These are phyloP conservation scores for Paratinospora sagittata DNA, from an alignment of 164 flowering plant genomes.

Conservation along the genomic window DNA sequence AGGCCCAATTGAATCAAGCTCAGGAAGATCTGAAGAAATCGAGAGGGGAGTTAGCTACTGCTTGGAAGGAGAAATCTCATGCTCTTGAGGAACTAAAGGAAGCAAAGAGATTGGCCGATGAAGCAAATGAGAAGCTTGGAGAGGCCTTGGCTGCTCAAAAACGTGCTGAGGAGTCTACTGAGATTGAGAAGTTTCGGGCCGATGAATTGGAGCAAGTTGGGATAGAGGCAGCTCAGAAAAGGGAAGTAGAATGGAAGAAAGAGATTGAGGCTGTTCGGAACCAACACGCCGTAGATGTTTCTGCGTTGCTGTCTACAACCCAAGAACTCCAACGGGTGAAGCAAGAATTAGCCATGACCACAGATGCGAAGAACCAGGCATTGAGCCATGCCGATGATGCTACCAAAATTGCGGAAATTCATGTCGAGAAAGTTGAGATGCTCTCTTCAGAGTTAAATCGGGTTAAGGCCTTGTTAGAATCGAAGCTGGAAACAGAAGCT, in stretches of 20 bases:
- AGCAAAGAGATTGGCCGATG: constrained; percentile 59
- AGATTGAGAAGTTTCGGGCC: constrained; percentile 89
- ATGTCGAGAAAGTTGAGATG: constrained; percentile 63
- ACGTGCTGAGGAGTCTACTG: constrained; percentile 74
- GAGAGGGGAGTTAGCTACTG: constrained; percentile 48
- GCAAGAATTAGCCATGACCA: constrained; percentile 65
- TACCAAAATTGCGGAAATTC: constrained; percentile 76
- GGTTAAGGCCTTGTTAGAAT: constrained; percentile 61
- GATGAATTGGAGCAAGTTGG: constrained; percentile 80
- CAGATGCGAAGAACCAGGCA: constrained; percentile 77
- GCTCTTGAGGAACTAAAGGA: constrained; percentile 67
- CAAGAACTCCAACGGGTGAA: constrained; percentile 64
- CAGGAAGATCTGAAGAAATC: constrained; percentile 83
- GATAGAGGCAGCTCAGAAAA: constrained; percentile 70
- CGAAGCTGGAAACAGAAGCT: constrained; percentile 44
- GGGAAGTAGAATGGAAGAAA: constrained; percentile 71
- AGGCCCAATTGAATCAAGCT: constrained; percentile 47
- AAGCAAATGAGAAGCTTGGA: constrained; percentile 68
- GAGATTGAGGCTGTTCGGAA: constrained; percentile 61
- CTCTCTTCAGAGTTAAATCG: constrained; percentile 57
- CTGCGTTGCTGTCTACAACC: constrained; percentile 59
- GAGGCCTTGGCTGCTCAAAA: constrained; percentile 84
- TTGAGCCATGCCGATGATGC: constrained; percentile 80
- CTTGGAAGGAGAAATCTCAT: constrained; percentile 64
- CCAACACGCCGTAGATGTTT: constrained; percentile 71